A percentile compares a stretch with the other conserved stretches of the same genome.
Conservation (phyloP, 805 yeast genomes). For the Schwanniomyces pseudopolymorphus region DNA sequence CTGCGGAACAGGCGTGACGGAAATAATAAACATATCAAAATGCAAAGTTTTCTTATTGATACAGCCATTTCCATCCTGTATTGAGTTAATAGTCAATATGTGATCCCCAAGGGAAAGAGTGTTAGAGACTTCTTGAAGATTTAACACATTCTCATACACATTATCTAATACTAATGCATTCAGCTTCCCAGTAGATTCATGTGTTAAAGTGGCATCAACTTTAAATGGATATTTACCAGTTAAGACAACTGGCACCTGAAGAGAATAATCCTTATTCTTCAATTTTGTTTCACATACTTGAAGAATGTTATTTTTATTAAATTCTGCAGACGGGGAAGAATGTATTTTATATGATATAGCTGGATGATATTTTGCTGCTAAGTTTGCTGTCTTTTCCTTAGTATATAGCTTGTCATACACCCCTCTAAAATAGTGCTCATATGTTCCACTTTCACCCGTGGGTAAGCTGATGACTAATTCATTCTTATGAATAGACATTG, state of each 20-base stretch:
- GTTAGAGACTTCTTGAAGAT: constrained; percentile 21
- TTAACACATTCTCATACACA: constrained; percentile 28
- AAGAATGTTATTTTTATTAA: constrained; percentile 47
- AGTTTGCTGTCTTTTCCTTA: constrained; percentile 23
- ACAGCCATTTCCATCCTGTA: constrained; percentile 75
- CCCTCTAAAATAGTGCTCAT: constrained; percentile 58
- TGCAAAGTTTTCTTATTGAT: constrained; percentile 38
- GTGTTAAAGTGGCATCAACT: constrained; percentile 56
- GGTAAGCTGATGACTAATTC: constrained; percentile 36
- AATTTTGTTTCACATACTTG: constrained; percentile 46
- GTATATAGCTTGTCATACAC: constrained; percentile 66
- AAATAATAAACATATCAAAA: constrained; percentile 47
- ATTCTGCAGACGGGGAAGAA: constrained; percentile 59
- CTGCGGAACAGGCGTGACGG: constrained; percentile 76
- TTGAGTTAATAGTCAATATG: constrained; percentile 52
- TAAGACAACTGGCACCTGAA: constrained; percentile 51
- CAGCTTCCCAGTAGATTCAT: constrained; percentile 56
- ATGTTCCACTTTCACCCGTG: constrained; percentile 53
- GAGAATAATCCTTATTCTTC: constrained; percentile 17
- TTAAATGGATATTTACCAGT: constrained; percentile 63
- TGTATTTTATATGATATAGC: constrained; percentile 45
- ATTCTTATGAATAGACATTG: constrained; percentile 29
- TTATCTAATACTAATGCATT: constrained; percentile 46
- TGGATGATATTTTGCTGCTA: constrained; percentile 9
- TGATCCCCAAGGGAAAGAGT: constrained; percentile 66